Percentiles rank a stretch among this genome's conserved stretches.
Evolutionary conservation across 306 rosid species (phyloP).

Genomic region (Leucaena leucocephala): DNA sequence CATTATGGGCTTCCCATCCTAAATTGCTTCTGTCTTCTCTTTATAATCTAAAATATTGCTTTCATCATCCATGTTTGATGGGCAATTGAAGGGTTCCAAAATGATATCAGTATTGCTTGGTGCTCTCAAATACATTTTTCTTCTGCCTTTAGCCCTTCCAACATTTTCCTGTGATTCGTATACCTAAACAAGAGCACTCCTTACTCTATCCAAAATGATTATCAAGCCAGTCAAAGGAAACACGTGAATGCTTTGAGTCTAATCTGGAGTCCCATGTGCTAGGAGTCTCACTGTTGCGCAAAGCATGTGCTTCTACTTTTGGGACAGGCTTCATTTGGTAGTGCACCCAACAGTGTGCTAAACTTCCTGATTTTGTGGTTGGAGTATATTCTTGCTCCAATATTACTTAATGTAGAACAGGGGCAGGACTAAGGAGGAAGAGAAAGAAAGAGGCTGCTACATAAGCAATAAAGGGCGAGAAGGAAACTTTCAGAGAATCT

Average conservation of each 20-base stretch:
- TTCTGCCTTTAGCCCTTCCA: neutral
- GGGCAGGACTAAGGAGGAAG: neutral
- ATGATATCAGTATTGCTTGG: neutral
- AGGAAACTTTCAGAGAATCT: neutral
- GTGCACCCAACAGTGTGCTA: too few species aligned
- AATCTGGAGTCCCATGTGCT: neutral
- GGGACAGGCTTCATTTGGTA: neutral
- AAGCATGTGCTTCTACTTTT: neutral
- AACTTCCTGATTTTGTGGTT: too few species aligned
- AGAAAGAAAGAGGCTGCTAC: neutral
- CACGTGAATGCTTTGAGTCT: too few species aligned
- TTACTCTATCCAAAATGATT: neutral
- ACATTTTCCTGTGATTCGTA: neutral
- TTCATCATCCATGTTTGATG: neutral
- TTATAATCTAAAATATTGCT: neutral
- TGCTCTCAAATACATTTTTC: neutral
- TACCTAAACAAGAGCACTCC: neutral
- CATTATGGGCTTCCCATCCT: neutral
- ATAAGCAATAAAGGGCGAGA: neutral
- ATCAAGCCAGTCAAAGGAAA: neutral
- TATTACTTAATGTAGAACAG: neutral
- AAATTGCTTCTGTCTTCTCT: neutral
- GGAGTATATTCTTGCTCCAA: too few species aligned
- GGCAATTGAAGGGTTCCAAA: neutral
- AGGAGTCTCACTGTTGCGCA: neutral